Evolutionary conservation across 805 yeast species (phyloP).

Genomic region (Kregervanrija delftensis): DNA sequence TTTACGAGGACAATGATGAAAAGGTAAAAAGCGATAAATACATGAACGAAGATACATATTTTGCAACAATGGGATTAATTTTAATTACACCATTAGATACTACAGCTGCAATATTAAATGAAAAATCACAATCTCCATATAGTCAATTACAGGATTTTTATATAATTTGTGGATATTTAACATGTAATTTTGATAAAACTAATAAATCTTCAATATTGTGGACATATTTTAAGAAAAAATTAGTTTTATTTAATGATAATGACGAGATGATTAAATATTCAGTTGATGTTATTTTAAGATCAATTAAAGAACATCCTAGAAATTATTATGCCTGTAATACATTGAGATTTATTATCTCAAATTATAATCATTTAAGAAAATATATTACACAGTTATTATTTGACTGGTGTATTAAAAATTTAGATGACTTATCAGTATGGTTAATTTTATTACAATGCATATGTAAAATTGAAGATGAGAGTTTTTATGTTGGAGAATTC

Average conservation of each 20-base stretch:
- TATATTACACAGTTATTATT: too few relatives aligned
- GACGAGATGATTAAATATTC: background rate
- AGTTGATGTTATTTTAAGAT: slow-evolving; percentile 19
- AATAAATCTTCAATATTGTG: slow-evolving; percentile 31
- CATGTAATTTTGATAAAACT: slow-evolving; percentile 20
- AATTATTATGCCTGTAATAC: slow-evolving; percentile 45
- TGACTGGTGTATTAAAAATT: background rate
- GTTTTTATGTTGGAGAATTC: slow-evolving; percentile 9
- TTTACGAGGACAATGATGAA: slow-evolving; percentile 1
- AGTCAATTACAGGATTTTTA: background rate
- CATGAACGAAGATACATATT: background rate
- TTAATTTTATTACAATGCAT: slow-evolving; percentile 10
- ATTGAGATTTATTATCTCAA: slow-evolving; percentile 18
- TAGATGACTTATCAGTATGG: slow-evolving; percentile 21
- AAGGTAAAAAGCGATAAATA: background rate
- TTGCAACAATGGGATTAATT: slow-evolving; percentile 19
- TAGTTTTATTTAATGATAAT: background rate
- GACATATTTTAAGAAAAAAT: slow-evolving; percentile 19
- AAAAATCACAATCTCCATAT: background rate
- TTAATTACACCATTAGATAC: slow-evolving; percentile 25
- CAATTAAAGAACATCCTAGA: slow-evolving; percentile 34
- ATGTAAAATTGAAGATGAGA: slow-evolving; percentile 6
- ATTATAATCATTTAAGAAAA: too few relatives aligned
- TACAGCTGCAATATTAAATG: slow-evolving; percentile 14
- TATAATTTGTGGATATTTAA: slow-evolving; percentile 13